These are phyloP conservation scores for Alternaria novae-zelandiae DNA, from an alignment of 2,329 filamentous ascomycete species.

Conservation along the genomic window DNA sequence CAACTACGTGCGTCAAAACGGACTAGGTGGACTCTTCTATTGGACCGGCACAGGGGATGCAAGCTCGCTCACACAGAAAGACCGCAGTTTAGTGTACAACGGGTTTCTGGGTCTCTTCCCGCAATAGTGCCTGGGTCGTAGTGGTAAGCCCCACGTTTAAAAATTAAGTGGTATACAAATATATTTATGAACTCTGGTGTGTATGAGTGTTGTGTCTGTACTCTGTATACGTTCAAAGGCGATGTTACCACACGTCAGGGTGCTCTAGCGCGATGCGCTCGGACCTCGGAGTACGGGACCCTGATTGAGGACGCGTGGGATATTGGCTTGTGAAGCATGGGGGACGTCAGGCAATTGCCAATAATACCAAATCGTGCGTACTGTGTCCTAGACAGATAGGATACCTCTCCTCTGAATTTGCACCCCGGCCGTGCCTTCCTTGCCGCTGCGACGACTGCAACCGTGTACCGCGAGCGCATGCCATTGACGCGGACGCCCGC, in stretches of 20 bases:
- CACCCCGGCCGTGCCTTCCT: background rate
- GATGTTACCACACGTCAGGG: background rate
- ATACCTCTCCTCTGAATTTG: background rate
- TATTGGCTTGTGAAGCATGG: slow-evolving; percentile 13
- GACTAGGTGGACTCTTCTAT: slow-evolving; percentile 79
- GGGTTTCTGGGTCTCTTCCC: slow-evolving; percentile 62
- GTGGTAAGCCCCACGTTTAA: background rate
- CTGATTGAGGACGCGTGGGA: slow-evolving; percentile 11
- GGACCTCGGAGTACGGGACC: slow-evolving; percentile 12
- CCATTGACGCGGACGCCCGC: slow-evolving; percentile 45
- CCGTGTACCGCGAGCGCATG: slow-evolving; percentile 35
- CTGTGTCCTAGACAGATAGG: background rate
- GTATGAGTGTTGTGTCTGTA: background rate
- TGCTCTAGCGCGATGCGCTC: slow-evolving; percentile 19
- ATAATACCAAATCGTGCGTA: slow-evolving; percentile 9
- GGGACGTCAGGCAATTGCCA: slow-evolving; percentile 19
- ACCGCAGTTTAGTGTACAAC: slow-evolving; percentile 65
- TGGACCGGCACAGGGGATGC: slow-evolving; percentile 79
- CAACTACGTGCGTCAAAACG: slow-evolving; percentile 72
- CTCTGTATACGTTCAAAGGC: slow-evolving; percentile 8
- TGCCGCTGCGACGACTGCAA: slow-evolving; percentile 13
- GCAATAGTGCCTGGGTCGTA: slow-evolving; percentile 17
- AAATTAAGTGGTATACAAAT: background rate
- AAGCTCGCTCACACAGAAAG: slow-evolving; percentile 48
- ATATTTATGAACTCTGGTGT: background rate